Evolutionary conservation across 352 stramenopile species (phyloP), one percentile per base, ranked within the genome.

Genomic region (Hyphochytrium catenoides): DNA sequence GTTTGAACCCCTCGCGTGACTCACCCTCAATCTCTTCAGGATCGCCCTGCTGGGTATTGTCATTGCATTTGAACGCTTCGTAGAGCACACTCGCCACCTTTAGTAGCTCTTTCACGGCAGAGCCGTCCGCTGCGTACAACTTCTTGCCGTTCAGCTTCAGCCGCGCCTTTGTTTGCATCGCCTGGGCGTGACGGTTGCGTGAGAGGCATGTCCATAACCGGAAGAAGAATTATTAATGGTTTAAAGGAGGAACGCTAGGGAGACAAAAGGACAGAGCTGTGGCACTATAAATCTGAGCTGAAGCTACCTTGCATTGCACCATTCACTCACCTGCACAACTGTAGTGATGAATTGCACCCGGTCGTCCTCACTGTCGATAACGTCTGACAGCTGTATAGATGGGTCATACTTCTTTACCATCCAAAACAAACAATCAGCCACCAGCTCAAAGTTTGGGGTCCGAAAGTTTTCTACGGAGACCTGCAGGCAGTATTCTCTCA

Each of bases 391-490:
- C 54, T 64, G 25, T 76, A 77, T 44, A 84, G 66, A 27, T 81
- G 76, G 16, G 43, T 82, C 60, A 48, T 78, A 79, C 43, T 78
- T 78, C 41, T 94, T 91, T 26, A 94, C 81, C 63, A 95, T 90
- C 83, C 84, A 96, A 57, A 91, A 95, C 17, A 95, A 57, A 44
- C 92, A 51, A 51, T 93, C 78, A 14, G 85, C 85, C 8, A 96
- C 76, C 15, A 96, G 51, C 51, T 92, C 74, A 43, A 95, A 95
- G 58, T 96, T 95, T n/a, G 82, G 83, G 41, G 57, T 72, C 26
- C 81, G 72, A 43, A 96, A 95, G 55, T 92, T 95, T 36, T 93
- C 78, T 51, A 93, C 63, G 26, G 71, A 83, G 26, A 78, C 55
- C 0, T 62, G 65, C 0, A 32, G 19, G 11, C 12, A 7, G 5